Base-by-base conservation (phyloP, 441 rosid species). In the Pelargonium citronellum region DNA sequence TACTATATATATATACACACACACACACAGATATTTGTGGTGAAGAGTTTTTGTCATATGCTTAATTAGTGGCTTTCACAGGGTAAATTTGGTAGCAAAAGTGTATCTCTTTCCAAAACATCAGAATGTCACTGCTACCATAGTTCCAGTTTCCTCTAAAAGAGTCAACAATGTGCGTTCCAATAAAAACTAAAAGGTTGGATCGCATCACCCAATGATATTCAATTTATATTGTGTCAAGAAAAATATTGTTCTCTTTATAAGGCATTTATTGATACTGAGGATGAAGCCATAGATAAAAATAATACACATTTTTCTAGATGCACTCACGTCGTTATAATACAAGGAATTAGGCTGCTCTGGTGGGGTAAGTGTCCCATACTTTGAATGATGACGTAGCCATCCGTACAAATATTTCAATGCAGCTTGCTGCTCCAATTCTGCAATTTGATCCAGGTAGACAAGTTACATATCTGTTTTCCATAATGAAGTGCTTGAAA, bases 391-490 rank as follows among this genome's bases (percentile, higher is more conserved):
- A 84, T 92, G 81, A 20, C 72, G 87, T 51, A 95, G 79, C 99
- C 99, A 95, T 71, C 96, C 99, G 74, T 89, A 85, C 34, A 95
- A 79, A 81, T 90, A 95, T 81, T 90, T 90, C 83, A 95, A 79
- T 13, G 99, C 99, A 79, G 97, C 85, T 79, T 89, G 71, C 80
- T 95, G 99, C 84, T 95, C 99, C 86, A 95, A 75, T 79, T 95
- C 99, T 95, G 85, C 78, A 78, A 53, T 64, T 75, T 71, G 60
- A 63, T 39, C 60, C 15, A 73, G 78, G 49, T 75, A 15, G 67
- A n/a, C 53, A 72, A 70, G 24, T 19, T 64, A 51, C 63, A 17
- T 41, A 6, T 71, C 37, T 43, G 24, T 68, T 51, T 41, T 41
- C 19, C 11, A 41, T 55, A 22, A 15, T 19, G 58, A 67, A 61